phyloP scores from a whole-genome alignment of 495 filamentous ascomycete genomes.

The Penicillium bovifimosum region DNA sequence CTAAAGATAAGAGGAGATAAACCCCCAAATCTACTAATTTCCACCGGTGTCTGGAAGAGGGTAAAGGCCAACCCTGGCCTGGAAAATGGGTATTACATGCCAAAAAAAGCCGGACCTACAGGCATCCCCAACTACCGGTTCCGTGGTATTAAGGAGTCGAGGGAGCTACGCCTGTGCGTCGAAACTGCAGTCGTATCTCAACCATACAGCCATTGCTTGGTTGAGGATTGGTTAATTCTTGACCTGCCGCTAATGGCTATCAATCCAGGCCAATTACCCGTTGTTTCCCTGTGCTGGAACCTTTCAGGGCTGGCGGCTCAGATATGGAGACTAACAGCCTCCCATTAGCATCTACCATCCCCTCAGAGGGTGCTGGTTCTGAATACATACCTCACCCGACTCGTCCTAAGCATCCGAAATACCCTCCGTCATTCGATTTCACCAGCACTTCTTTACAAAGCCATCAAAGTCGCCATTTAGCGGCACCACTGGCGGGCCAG shows the following conservation, averaged over 20 bases:
- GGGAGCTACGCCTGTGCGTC: neutral
- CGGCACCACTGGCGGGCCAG: neutral
- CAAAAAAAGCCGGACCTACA: neutral
- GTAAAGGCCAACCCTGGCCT: neutral
- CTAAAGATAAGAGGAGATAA: too few species aligned
- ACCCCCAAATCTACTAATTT: too few species aligned
- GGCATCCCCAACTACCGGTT: neutral
- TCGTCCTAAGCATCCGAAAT: neutral
- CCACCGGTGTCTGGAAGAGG: too few species aligned
- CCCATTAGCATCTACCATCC: neutral
- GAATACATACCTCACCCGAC: neutral
- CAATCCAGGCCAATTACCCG: neutral
- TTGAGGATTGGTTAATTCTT: neutral
- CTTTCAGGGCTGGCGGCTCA: neutral
- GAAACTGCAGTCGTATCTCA: neutral
- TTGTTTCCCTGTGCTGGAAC: neutral
- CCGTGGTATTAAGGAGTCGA: neutral
- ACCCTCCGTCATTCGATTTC: neutral
- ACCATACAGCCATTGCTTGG: neutral
- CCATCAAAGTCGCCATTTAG: neutral
- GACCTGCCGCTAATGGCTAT: neutral
- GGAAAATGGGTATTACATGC: neutral
- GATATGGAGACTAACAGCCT: neutral
- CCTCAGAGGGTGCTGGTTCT: neutral
- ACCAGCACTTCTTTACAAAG: neutral